Base-by-base conservation (phyloP, 2,329 filamentous ascomycete genomes). In the Cercospora zeae-maydis region DNA sequence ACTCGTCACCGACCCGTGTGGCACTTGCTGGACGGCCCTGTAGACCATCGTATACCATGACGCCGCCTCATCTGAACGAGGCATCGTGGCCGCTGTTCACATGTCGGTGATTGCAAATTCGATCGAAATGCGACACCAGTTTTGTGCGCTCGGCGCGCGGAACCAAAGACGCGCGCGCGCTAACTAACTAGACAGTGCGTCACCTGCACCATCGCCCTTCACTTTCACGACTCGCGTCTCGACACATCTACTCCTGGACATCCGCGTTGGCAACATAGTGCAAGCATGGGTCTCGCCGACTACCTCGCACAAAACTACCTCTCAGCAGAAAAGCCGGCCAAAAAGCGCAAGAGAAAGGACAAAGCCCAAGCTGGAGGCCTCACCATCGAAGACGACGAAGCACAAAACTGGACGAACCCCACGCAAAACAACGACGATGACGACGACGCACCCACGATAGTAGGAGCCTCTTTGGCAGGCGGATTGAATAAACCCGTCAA, bases 271-370 rank as follows among this genome's bases (percentile, higher is more conserved):
- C 55, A 58, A 21, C 31, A 59, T 10, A 8, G 4, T 52, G 14
- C 37, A 53, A 65, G 71, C 10, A 88, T 88, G 84, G 82, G 83
- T 61, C 84, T 97, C 68, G 88, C 92, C 63, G 87, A 88, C 73
- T 99, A 98, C 74, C 86, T 99, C 36, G 93, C 93, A 37, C 89
- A 91, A 66, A 95, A 92, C 76, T 99, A 99, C 76, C 87, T 99
- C 55, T 90, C 84, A 1, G 86, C 88, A 42, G 86, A 89, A 68
- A 82, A 81, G 70, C 79, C 81, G 58, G 76, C 78, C 30, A 84
- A 83, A 70, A 84, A 84, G 75, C 79, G 81, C 68, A 84, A 83
- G 71, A 74, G 81, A 63, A 79, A 78, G 68, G 70, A 70, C 79
- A 66, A 79, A 76, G 69, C 71, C 68, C 73, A 75, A 59, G 47